Base-by-base conservation (phyloP, 768 basidiomycete genomes). In the Lentinula raphanica region DNA sequence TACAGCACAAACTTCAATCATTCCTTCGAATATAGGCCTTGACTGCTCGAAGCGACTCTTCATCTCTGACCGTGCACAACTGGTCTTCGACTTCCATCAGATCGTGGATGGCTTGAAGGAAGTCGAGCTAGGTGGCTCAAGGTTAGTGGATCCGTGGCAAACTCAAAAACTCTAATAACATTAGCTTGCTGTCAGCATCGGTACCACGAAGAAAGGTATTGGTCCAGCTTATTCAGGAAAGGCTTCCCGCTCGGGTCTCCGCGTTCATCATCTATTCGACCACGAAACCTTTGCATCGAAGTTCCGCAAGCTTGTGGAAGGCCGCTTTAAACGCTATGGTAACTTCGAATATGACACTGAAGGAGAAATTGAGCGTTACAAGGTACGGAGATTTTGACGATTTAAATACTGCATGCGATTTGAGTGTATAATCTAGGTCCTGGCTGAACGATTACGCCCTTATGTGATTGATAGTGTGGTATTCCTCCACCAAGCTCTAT, bases 1-100 rank as follows among this genome's bases (percentile, higher is more conserved):
- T n/a, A n/a, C 28, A 23, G 5, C 5, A 17, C 27, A 11, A 54
- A 12, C 38, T 32, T 32, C 15, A 7, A 28, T 15, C n/a, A 4
- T 21, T 9, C 21, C n/a, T n/a, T 44, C 42, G 38, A n/a, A 19
- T 53, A 55, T 97, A 53, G 95, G 96, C 19, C 83, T 99, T 40
- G 80, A 89, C 66, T 96, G 92, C 73, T 82, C 83, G 11, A 81
- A 82, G 58, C 87, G 97, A 32, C 74, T 99, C 19, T 90, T 97
- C 70, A 80, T 99, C 64, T 98, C 96, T 25, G 94, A 98, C 74
- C 88, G 97, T 62, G 93, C 97, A 3, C 93, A 96, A 62, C 86
- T 99, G 60, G 97, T 99, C 32, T 94, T 99, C 67, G 97, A 98
- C 70, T 98, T 99, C 72, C 97, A 99, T 74, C 97, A 99, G 76